Percentiles rank a stretch among this genome's conserved stretches.
Conservation (phyloP, 148 eudicot species). For the Vaccinium darrowii region DNA sequence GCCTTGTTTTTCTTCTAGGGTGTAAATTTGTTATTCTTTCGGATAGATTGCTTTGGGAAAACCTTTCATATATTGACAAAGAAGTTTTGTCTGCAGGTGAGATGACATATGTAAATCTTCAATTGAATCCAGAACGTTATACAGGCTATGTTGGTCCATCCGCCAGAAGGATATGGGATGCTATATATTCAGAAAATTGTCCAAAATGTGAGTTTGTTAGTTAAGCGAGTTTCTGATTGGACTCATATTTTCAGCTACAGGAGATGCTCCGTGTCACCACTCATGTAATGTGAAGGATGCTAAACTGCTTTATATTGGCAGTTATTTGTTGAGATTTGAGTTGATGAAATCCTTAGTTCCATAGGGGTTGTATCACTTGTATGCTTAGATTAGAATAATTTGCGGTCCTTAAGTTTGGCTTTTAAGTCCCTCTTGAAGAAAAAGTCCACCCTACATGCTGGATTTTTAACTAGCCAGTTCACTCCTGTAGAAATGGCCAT, state of each 20-base stretch:
- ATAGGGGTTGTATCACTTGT: neutral
- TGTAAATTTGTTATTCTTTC: slow-evolving; percentile 3
- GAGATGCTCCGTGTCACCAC: neutral
- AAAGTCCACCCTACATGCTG: neutral
- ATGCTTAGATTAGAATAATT: slow-evolving; percentile 11
- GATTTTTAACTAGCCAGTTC: neutral
- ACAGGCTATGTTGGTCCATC: slow-evolving; percentile 93
- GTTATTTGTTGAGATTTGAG: neutral
- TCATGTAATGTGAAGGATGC: neutral
- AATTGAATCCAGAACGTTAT: slow-evolving; percentile 81
- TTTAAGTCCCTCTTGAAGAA: neutral
- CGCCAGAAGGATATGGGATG: slow-evolving; percentile 97
- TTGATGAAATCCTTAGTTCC: neutral
- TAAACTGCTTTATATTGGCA: neutral
- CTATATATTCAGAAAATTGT: slow-evolving; percentile 91
- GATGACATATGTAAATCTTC: slow-evolving; percentile 96
- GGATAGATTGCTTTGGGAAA: neutral
- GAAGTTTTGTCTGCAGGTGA: slow-evolving; percentile 55
- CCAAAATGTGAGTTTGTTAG: slow-evolving; percentile 63
- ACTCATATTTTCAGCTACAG: neutral
- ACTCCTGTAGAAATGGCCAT: neutral
- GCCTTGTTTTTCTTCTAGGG: slow-evolving; percentile 1
- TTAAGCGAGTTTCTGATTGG: neutral
- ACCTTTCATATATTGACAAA: neutral
- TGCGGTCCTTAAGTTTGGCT: slow-evolving; percentile 4